Conservation (phyloP, 2,329 filamentous ascomycete genomes). For the Ramichloridium luteum region DNA sequence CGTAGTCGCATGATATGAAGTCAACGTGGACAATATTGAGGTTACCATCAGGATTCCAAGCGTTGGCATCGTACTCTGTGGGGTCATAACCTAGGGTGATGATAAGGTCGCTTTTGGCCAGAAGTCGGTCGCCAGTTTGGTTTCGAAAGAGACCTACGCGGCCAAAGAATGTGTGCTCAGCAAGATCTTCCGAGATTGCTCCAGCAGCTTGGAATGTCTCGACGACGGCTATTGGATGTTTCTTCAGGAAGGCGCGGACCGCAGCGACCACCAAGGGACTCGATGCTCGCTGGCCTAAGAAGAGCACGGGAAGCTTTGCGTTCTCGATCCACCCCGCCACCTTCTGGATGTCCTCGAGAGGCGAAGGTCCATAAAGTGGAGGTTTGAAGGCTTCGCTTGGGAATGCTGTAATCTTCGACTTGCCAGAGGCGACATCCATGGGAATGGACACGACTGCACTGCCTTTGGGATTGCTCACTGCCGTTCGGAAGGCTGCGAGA, state of each 20-base stretch:
- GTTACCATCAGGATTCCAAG: conserved; percentile 32
- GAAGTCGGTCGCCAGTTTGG: conserved; percentile 36
- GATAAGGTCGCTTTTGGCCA: conserved; percentile 33
- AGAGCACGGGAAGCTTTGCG: conserved; percentile 31
- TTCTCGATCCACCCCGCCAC: conserved; percentile 25
- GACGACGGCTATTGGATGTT: conserved; percentile 35
- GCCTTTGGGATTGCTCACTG: conserved; percentile 31
- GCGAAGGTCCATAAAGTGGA: conserved; percentile 31
- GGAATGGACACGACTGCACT: conserved; percentile 34
- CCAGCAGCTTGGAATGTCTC: conserved; percentile 41
- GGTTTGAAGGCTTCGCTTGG: conserved; percentile 29
- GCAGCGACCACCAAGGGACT: conserved; percentile 30
- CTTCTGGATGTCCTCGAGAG: conserved; percentile 20
- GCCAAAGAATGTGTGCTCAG: conserved; percentile 34
- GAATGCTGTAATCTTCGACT: conserved; percentile 30
- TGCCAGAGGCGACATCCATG: conserved; percentile 32
- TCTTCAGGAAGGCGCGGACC: conserved; percentile 31
- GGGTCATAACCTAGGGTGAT: conserved; percentile 38
- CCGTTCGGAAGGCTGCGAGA: conserved; percentile 34
- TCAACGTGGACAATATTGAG: conserved; percentile 35
- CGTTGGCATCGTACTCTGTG: conserved; percentile 35
- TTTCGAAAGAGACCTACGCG: conserved; percentile 39
- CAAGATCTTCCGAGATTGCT: conserved; percentile 32
- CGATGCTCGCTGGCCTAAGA: conserved; percentile 35
- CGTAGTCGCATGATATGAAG: conserved; percentile 30